Conservation (phyloP, 257 asterid genomes). For the Rauvolfia tetraphylla region DNA sequence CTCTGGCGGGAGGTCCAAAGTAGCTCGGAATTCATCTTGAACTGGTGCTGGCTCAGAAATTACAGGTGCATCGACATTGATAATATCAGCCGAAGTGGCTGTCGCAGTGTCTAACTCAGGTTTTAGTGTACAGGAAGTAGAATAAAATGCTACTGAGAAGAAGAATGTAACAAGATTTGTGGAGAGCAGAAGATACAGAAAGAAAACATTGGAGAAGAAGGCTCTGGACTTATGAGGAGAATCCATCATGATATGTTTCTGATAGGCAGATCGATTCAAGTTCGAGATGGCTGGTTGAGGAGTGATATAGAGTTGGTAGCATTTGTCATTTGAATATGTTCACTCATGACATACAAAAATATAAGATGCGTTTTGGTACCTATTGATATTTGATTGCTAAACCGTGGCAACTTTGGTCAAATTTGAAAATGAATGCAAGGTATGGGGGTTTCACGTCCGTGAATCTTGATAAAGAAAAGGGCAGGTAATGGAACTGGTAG, state of each 20-base stretch:
- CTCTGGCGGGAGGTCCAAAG: conserved; percentile 46
- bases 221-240: conserved; percentile 20
- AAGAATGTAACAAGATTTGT: conserved; percentile 56
- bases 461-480: not conserved
- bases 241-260: conserved; percentile 17
- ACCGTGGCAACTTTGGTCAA: not conserved
- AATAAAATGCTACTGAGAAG: conserved; percentile 39
- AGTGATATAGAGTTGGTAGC: conserved; percentile 1
- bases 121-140: conserved; percentile 37
- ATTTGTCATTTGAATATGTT: not conserved
- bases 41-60: not conserved
- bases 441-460: not conserved
- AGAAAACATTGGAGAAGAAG: conserved; percentile 34
- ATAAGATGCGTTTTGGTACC: not conserved
- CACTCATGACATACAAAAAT: too few species aligned
- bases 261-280: conserved; percentile 6
- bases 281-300: conserved; percentile 10
- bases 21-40: conserved; percentile 9
- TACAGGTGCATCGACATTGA: not conserved
- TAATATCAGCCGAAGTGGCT: not conserved
- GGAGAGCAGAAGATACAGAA: conserved; percentile 38
- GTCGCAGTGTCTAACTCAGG: conserved; percentile 10
- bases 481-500: not conserved
- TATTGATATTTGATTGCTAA: not conserved
- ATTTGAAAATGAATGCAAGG: not conserved